Conservation (phyloP, 768 basidiomycete species). For the Boletus coccyginus region DNA sequence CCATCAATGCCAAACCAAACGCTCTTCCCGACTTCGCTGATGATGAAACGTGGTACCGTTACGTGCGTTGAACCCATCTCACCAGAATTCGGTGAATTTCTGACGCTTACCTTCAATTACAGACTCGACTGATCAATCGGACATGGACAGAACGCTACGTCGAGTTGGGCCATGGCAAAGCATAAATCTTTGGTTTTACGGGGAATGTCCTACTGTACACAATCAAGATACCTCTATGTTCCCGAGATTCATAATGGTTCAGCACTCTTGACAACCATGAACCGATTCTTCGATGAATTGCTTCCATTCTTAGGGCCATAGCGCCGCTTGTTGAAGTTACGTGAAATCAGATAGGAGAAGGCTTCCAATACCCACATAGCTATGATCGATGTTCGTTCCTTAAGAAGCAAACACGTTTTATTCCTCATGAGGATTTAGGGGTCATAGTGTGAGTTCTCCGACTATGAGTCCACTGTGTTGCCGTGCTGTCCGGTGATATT, state of each 20-base stretch:
- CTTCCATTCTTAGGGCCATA: background rate
- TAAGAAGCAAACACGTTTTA: conserved; percentile 10
- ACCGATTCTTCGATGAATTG: background rate
- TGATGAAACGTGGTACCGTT: conserved; percentile 35
- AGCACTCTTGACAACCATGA: background rate
- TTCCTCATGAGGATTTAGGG: background rate
- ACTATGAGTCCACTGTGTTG: background rate
- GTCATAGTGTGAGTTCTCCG: background rate
- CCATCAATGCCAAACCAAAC: conserved; percentile 22
- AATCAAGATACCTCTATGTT: background rate
- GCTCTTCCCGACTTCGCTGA: conserved; percentile 34
- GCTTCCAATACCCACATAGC: background rate
- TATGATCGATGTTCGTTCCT: background rate
- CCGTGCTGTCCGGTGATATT: background rate
- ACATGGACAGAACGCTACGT: conserved; percentile 29
- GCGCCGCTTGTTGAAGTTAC: background rate
- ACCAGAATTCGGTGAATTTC: background rate
- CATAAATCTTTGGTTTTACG: background rate
- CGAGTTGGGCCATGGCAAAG: conserved; percentile 16
- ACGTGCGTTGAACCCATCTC: conserved; percentile 17
- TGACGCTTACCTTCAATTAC: background rate
- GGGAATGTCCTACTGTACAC: background rate
- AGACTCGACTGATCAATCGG: conserved; percentile 19
- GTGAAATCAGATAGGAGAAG: background rate
- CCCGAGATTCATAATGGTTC: background rate